Percentiles rank a stretch among this genome's conserved stretches.
phyloP scores from a whole-genome alignment of 805 yeast genomes.

The Candida tammaniensis region DNA sequence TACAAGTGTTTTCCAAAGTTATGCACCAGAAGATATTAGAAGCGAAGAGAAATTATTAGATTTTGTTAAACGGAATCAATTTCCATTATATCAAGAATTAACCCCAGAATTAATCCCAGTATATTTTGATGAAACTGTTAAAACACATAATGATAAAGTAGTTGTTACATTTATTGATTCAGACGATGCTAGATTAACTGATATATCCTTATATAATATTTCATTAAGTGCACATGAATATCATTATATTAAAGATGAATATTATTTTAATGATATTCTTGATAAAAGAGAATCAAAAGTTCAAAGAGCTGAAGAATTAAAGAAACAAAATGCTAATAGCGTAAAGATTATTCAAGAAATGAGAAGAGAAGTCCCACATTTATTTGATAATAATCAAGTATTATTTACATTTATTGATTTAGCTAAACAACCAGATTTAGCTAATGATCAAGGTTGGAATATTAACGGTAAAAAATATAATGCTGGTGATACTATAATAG shows the following conservation, averaged over 20 bases:
- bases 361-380: constrained; percentile 48
- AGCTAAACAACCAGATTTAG: constrained; percentile 28
- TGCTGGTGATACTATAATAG: constrained; percentile 57
- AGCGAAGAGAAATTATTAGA: constrained; percentile 43
- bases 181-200: constrained; percentile 27
- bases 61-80: constrained; percentile 48
- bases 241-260: constrained; percentile 40
- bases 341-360: constrained; percentile 45
- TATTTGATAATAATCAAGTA: constrained; percentile 41
- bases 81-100: constrained; percentile 54
- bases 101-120: constrained; percentile 33
- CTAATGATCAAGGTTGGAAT: constrained; percentile 35
- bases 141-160: constrained; percentile 35
- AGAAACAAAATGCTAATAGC: constrained; percentile 39
- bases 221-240: constrained; percentile 50
- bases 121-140: constrained; percentile 30
- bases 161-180: constrained; percentile 49
- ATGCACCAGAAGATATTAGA: constrained; percentile 63
- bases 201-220: constrained; percentile 33
- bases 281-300: constrained; percentile 35
- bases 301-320: constrained; percentile 39
- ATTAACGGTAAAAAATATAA: constrained; percentile 28
- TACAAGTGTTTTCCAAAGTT: constrained; percentile 55
- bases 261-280: constrained; percentile 33
- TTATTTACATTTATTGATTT: constrained; percentile 53